Base-by-base conservation (phyloP, 768 basidiomycete genomes). In the Trametes cingulata region DNA sequence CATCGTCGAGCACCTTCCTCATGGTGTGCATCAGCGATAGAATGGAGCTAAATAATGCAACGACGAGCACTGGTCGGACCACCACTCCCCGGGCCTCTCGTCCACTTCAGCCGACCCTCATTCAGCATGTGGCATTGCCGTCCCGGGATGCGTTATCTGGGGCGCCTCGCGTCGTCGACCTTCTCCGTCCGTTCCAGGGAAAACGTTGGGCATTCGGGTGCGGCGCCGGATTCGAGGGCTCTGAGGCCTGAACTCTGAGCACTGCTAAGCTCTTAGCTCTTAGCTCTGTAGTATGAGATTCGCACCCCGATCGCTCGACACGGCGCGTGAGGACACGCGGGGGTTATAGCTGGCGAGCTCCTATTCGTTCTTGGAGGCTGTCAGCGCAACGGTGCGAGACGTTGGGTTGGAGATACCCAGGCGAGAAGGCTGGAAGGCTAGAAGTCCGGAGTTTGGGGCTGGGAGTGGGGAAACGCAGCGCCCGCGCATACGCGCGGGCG, bases 121-220 rank as follows among this genome's bases (percentile, higher is more conserved):
- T 45, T 54, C 10, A 27, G 33, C 29, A 6, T 35, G 33, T 54
- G n/a, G 42, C 41, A 20, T 33, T 54, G 13, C 52, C 52, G 52
- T 42, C n/a, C 52, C 52, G 52, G 29, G 41, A 20, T 42, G 52
- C 42, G 52, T 54, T 54, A 54, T 54, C 52, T 51, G 49, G 35
- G 22, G 49, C 36, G 49, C 19, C 20, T 51, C 36, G 35, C 29
- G n/a, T 51, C 39, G 39, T 6, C 13, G 39, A 3, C 39, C 14
- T 40, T 40, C 14, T 15, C 39, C 5, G 39, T 40, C 39, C 39
- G 39, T 40, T 40, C 39, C 39, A 13, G 39, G 39, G n/a, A 40
- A n/a, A 3, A 13, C 39, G 39, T 40, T 40, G 39, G 3, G 13
- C 14, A 6, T 15, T 15, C 39, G 39, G 39, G 39, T n/a, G 39